Base-by-base conservation (phyloP, 2,329 filamentous ascomycete genomes). In the Ascochyta rabiei region DNA sequence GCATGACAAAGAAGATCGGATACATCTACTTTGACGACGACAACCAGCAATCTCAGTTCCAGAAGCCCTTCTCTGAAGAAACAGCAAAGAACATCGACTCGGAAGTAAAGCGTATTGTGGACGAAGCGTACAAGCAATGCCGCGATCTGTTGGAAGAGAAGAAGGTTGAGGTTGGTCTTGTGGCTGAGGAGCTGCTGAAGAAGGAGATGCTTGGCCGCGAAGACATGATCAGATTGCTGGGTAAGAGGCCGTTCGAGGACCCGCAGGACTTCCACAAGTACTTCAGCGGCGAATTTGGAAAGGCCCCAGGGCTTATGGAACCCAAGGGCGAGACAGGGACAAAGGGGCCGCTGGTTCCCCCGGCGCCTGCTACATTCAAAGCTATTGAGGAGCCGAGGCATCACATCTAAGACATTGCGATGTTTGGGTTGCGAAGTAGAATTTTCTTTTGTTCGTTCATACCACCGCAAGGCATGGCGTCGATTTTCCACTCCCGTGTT, bases 51-150 rank as follows among this genome's bases (percentile, higher is more conserved):
- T 40, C 33, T 6, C 87, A 90, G 70, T 79, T 97, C 56, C 88
- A 93, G 73, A 99, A 99, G 81, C 95, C 95, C 0, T 99, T 98
- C 79, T 93, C 91, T 19, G 95, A 99, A 80, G 83, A 91, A 48
- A 99, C 95, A 2, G 95, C 93, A 16, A 90, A 92, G 73, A 88
- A 88, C 63, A 99, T 99, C 73, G 95, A 99, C 73, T 78, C 83
- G 37, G 95, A 99, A 79, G 93, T 99, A 59, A 88, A 91, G 63
- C 86, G 91, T 48, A 96, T 99, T 66, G 87, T 99, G 48, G 91
- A 96, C 60, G 86, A 95, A 73, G 95, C 95, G 1, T 96, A 99
- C 82, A 86, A 89, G 76, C 89, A 95, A 77, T 99, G 95, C 82
- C 87, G 86, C 70, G 86, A 90, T 40, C 84, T 99, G 23, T 82